Conservation (phyloP, 805 yeast species). For the Debaryomyces tyrocola region DNA sequence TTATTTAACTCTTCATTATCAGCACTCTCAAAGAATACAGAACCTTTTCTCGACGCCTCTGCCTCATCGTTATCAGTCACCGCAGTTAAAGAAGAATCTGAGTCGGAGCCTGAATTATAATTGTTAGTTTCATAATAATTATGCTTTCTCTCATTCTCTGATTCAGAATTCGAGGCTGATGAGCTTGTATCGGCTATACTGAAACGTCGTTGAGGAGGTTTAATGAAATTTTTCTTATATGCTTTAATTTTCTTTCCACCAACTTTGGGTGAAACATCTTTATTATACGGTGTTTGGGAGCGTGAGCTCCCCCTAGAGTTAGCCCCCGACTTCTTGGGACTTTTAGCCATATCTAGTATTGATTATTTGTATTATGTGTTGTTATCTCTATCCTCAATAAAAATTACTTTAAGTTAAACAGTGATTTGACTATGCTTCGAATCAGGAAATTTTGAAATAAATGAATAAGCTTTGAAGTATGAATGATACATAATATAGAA, state of each 20-base stretch:
- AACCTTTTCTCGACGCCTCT: constrained; percentile 11
- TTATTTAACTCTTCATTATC: neutral
- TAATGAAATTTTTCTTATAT: constrained; percentile 15
- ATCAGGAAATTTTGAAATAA: constrained; percentile 2
- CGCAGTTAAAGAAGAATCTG: constrained; percentile 43
- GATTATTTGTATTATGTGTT: constrained; percentile 1
- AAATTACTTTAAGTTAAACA: neutral
- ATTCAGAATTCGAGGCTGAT: constrained; percentile 24
- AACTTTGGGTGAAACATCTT: neutral
- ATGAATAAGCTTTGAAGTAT: neutral
- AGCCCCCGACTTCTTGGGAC: constrained; percentile 20
- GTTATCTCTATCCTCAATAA: neutral
- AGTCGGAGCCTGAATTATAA: constrained; percentile 18
- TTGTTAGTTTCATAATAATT: constrained; percentile 1
- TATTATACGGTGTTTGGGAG: constrained; percentile 4
- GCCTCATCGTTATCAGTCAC: constrained; percentile 27
- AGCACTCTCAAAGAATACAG: constrained; percentile 4
- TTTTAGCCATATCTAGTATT: constrained; percentile 27
- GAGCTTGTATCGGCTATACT: constrained; percentile 36
- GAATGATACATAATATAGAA: constrained; percentile 1
- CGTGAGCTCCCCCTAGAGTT: constrained; percentile 10
- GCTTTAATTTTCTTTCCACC: constrained; percentile 37
- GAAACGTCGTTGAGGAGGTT: constrained; percentile 22
- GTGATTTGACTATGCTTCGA: constrained; percentile 1
- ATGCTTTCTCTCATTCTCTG: constrained; percentile 2